phyloP scores from a whole-genome alignment of 2,329 filamentous ascomycete species.

The Cadophora malorum region DNA sequence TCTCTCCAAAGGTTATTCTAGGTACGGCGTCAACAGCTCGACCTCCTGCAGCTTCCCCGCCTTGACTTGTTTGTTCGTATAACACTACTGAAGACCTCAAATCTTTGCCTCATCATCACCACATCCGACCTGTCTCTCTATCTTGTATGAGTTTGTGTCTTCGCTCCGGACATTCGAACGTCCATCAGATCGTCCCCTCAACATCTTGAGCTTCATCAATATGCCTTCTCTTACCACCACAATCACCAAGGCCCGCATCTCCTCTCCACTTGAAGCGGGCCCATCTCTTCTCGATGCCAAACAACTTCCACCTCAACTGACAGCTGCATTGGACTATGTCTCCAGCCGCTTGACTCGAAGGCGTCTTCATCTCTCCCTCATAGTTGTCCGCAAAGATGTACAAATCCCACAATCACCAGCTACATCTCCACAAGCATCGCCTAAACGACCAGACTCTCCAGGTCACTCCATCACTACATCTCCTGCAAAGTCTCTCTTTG shows the following conservation, averaged over 20 bases:
- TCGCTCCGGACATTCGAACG: not conserved
- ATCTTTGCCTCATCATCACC: conserved; percentile 24
- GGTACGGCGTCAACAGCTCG: conserved; percentile 22
- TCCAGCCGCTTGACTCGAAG: conserved; percentile 63
- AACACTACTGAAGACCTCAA: conserved; percentile 4
- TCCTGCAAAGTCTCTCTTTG: conserved; percentile 33
- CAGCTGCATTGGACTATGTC: conserved; percentile 62
- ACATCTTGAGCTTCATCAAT: conserved; percentile 5
- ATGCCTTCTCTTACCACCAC: conserved; percentile 18
- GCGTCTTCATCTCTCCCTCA: conserved; percentile 61
- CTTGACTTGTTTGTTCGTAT: conserved; percentile 4
- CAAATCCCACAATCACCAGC: conserved; percentile 53
- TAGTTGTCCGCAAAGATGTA: conserved; percentile 62
- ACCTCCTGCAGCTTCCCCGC: conserved; percentile 6
- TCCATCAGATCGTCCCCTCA: conserved; percentile 11
- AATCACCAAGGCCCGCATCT: conserved; percentile 60
- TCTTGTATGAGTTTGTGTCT: conserved; percentile 15
- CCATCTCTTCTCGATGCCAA: conserved; percentile 63
- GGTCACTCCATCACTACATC: conserved; percentile 28
- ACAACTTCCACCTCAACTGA: conserved; percentile 61
- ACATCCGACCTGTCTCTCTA: not conserved
- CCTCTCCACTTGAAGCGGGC: conserved; percentile 68
- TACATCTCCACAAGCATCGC: conserved; percentile 23
- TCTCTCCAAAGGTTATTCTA: conserved; percentile 22
- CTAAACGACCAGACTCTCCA: conserved; percentile 20